These are phyloP conservation scores for Aspergillus sp. DNA, from an alignment of 2,329 filamentous ascomycete species.

Conservation along the genomic window DNA sequence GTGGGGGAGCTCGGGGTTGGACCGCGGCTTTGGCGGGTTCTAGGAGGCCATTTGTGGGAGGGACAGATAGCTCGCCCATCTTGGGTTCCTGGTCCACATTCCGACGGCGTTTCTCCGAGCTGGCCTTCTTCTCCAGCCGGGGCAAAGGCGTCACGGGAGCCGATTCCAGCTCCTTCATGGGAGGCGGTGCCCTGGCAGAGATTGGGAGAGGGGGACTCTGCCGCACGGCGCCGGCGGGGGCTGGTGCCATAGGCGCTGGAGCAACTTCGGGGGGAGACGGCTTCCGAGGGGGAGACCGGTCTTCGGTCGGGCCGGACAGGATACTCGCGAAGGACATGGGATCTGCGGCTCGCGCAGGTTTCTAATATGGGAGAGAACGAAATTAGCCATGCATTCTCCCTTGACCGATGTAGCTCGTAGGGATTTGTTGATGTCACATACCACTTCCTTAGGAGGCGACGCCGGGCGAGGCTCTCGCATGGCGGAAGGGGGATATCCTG, in stretches of 20 bases:
- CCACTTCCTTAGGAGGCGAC: conserved; percentile 39
- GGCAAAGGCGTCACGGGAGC: conserved; percentile 24
- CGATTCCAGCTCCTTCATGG: conserved; percentile 23
- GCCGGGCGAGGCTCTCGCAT: conserved; percentile 30
- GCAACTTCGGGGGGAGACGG: conserved; percentile 41
- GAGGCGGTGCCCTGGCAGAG: conserved; percentile 14
- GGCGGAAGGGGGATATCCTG: conserved; percentile 30
- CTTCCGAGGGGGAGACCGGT: conserved; percentile 47
- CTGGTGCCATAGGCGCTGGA: conserved; percentile 17
- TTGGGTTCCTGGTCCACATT: conserved; percentile 20
- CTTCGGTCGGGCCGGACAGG: conserved; percentile 73
- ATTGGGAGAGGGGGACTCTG: conserved; percentile 21
- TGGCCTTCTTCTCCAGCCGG: conserved; percentile 27
- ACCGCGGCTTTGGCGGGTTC: conserved; percentile 15
- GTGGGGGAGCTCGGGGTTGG: conserved; percentile 40
- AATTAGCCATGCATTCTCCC: not conserved
- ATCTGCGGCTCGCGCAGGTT: conserved; percentile 71
- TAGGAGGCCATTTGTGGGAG: conserved; percentile 24
- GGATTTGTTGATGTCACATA: conserved; percentile 21
- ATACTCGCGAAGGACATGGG: conserved; percentile 97
- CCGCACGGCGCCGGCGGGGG: conserved; percentile 10
- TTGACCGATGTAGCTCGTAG: not conserved
- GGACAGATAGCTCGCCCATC: conserved; percentile 14
- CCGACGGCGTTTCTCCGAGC: conserved; percentile 25
- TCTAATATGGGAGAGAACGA: conserved; percentile 44